Percentiles rank a stretch among this genome's conserved stretches.
Conservation (phyloP, 2,329 filamentous ascomycete genomes). For the Neoscytalidium dimidiatum region DNA sequence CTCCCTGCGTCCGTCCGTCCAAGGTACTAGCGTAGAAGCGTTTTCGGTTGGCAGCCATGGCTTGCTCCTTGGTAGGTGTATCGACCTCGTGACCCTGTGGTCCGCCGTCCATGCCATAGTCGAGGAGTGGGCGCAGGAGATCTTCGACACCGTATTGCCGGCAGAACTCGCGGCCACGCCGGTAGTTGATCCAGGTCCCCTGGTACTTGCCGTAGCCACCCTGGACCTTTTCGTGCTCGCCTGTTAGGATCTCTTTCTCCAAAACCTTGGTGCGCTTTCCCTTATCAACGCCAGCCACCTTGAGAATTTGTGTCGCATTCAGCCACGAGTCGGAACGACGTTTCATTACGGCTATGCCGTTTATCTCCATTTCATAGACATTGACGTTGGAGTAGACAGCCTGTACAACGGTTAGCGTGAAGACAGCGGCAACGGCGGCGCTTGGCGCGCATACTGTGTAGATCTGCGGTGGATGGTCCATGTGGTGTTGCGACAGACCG, state of each 20-base stretch:
- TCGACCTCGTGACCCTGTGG: slow-evolving; percentile 76
- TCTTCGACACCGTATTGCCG: slow-evolving; percentile 77
- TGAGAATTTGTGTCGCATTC: slow-evolving; percentile 97
- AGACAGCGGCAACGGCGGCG: background rate
- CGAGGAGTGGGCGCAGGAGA: slow-evolving; percentile 70
- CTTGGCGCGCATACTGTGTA: slow-evolving; percentile 45
- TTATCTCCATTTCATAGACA: slow-evolving; percentile 98
- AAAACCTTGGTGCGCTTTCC: slow-evolving; percentile 96
- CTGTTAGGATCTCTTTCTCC: slow-evolving; percentile 95
- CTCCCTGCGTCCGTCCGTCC: slow-evolving; percentile 67
- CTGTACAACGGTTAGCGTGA: slow-evolving; percentile 37
- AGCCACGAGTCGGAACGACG: slow-evolving; percentile 93
- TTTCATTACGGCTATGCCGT: slow-evolving; percentile 91
- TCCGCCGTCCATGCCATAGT: slow-evolving; percentile 73
- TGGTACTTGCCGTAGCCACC: slow-evolving; percentile 99
- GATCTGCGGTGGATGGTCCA: slow-evolving; percentile 50
- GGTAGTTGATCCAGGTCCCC: slow-evolving; percentile 96
- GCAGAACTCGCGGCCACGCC: slow-evolving; percentile 89
- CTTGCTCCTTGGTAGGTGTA: slow-evolving; percentile 97
- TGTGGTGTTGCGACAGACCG: slow-evolving; percentile 34
- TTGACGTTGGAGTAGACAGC: slow-evolving; percentile 94
- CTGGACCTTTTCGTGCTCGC: slow-evolving; percentile 97
- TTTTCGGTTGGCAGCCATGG: slow-evolving; percentile 90
- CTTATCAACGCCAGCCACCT: slow-evolving; percentile 96
- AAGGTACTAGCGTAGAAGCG: slow-evolving; percentile 79